phyloP scores from a whole-genome alignment of 495 filamentous ascomycete genomes.

The Trichocladium uniseriatum region DNA sequence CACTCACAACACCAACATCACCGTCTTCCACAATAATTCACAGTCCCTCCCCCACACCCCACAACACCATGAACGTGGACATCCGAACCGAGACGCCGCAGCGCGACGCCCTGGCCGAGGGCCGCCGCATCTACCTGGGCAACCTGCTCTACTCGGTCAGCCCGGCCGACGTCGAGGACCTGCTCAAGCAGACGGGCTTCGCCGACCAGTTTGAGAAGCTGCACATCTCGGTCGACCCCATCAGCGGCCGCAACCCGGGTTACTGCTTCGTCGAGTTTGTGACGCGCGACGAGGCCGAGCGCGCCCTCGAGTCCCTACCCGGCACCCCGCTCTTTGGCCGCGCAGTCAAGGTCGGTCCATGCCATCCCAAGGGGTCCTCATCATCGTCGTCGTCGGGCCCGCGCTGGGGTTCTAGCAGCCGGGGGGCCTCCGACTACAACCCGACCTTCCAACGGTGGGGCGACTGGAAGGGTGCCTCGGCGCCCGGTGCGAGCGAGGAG shows the following conservation, averaged over 20 bases:
- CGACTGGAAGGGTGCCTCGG: slow-evolving; percentile 23
- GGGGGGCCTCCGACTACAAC: slow-evolving; percentile 6
- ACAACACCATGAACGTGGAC: not conserved
- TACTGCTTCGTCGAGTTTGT: slow-evolving; percentile 63
- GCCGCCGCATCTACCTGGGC: slow-evolving; percentile 54
- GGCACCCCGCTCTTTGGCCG: slow-evolving; percentile 46
- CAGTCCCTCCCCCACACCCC: too few species aligned
- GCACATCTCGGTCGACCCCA: slow-evolving; percentile 58
- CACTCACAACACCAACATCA: too few species aligned
- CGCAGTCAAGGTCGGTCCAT: slow-evolving; percentile 52
- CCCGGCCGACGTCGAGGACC: slow-evolving; percentile 48
- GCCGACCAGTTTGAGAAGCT: slow-evolving; percentile 41
- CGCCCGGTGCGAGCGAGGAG: not conserved
- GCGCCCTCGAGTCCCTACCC: slow-evolving; percentile 46
- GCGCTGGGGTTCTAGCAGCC: not conserved
- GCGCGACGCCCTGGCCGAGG: slow-evolving; percentile 38
- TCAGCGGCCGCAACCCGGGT: slow-evolving; percentile 58
- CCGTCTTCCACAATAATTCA: too few species aligned
- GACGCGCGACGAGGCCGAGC: slow-evolving; percentile 46
- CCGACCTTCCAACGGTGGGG: slow-evolving; percentile 31
- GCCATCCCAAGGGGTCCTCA: slow-evolving; percentile 34
- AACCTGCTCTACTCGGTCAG: slow-evolving; percentile 59
- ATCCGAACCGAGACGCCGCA: not conserved
- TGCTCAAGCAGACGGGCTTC: slow-evolving; percentile 44
- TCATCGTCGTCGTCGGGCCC: not conserved